phyloP scores from a whole-genome alignment of 2,329 filamentous ascomycete species.

The Alternaria atra region DNA sequence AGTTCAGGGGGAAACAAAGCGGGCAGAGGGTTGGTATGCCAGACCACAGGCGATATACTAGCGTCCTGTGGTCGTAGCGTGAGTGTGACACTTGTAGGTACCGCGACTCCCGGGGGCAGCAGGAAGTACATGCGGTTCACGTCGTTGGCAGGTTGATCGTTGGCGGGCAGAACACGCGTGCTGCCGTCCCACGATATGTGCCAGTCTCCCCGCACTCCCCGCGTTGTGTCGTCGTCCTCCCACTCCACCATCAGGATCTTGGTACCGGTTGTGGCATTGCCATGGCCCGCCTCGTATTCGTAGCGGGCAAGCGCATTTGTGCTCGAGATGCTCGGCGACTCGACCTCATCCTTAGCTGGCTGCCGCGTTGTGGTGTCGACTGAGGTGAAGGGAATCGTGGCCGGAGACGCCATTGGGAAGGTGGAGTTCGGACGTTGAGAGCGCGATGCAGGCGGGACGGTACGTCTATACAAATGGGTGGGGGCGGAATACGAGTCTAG shows the following conservation, averaged over 20 bases:
- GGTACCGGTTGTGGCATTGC: conserved; percentile 74
- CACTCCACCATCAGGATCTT: conserved; percentile 96
- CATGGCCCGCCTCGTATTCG: conserved; percentile 81
- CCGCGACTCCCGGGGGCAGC: conserved; percentile 73
- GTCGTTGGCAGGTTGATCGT: conserved; percentile 62
- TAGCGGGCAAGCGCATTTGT: conserved; percentile 78
- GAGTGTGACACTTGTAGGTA: conserved; percentile 78
- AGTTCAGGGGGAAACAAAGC: conserved; percentile 85
- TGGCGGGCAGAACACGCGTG: conserved; percentile 72
- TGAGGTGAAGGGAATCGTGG: conserved; percentile 51
- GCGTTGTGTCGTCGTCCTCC: conserved; percentile 69
- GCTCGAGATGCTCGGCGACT: conserved; percentile 59
- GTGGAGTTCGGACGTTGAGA: conserved; percentile 34
- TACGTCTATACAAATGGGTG: conserved; percentile 40
- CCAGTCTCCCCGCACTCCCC: conserved; percentile 67
- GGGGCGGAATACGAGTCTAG: conserved; percentile 43
- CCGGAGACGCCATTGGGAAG: conserved; percentile 45
- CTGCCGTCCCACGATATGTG: conserved; percentile 86
- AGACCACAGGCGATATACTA: conserved; percentile 54
- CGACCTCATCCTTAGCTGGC: conserved; percentile 51
- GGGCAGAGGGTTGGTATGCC: conserved; percentile 79
- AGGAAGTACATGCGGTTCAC: conserved; percentile 79
- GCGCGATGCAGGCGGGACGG: conserved; percentile 40
- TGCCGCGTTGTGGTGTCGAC: conserved; percentile 52
- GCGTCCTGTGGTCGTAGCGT: conserved; percentile 59